A percentile compares a stretch with the other conserved stretches of the same genome.
Conservation (phyloP, 345 rosid genomes). For the Conringia planisiliqua region DNA sequence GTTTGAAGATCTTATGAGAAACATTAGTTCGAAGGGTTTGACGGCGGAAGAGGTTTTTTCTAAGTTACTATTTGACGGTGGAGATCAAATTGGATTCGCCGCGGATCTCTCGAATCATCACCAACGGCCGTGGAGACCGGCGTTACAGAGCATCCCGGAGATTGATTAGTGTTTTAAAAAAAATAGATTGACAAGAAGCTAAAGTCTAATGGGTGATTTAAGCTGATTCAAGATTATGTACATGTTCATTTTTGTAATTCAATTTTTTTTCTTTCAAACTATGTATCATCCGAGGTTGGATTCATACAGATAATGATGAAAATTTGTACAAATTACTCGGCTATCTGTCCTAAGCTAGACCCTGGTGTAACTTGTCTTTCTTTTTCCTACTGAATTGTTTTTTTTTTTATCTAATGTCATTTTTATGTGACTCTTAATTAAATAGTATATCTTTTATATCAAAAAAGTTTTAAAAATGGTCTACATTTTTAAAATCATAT, state of each 20-base stretch:
- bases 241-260: neutral
- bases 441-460: too few relatives aligned
- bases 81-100: constrained; percentile 4
- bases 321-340: too few relatives aligned
- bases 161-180: constrained; percentile 3
- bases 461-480: too few relatives aligned
- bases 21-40: constrained; percentile 22
- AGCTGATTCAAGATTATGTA: constrained; percentile 10
- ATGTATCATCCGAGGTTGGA: neutral
- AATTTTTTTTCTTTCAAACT: neutral
- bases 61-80: constrained; percentile 13
- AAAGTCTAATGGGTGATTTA: neutral
- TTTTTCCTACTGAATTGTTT: too few relatives aligned
- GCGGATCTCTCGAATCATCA: neutral
- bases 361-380: too few relatives aligned
- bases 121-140: constrained; percentile 32
- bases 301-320: too few relatives aligned
- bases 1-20: constrained; percentile 27
- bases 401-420: too few relatives aligned
- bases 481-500: too few relatives aligned
- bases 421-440: too few relatives aligned
- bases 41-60: constrained; percentile 28
- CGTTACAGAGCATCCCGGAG: constrained; percentile 37
- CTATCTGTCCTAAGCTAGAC: too few relatives aligned
- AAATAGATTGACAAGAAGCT: neutral